A percentile compares a stretch with the other conserved stretches of the same genome.
phyloP scores from a whole-genome alignment of 1,284 basidiomycete genomes.

The Peniophora sp. region DNA sequence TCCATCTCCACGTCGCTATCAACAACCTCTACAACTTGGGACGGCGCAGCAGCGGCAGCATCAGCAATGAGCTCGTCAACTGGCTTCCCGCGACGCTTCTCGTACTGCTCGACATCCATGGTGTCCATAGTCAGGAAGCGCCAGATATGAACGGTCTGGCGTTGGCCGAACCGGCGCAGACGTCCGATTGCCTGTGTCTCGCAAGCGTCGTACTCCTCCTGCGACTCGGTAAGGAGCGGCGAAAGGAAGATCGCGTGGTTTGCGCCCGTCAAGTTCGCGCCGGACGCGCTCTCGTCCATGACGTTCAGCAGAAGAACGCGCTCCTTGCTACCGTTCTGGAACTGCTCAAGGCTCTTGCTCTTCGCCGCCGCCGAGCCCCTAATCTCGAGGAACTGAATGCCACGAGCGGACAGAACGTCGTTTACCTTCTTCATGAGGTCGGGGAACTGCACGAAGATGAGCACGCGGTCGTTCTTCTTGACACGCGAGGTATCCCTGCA shows the following conservation, averaged over 20 bases:
- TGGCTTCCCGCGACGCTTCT: slow-evolving; percentile 32
- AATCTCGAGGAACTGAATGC: slow-evolving; percentile 76
- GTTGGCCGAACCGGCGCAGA: slow-evolving; percentile 80
- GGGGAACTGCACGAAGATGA: slow-evolving; percentile 92
- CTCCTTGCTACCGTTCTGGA: slow-evolving; percentile 71
- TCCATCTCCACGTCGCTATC: background rate
- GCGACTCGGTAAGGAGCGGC: slow-evolving; percentile 71
- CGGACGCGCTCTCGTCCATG: slow-evolving; percentile 91
- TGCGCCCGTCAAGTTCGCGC: slow-evolving; percentile 86
- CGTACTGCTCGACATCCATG: slow-evolving; percentile 79
- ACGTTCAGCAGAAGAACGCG: slow-evolving; percentile 86
- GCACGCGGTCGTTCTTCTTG: slow-evolving; percentile 71
- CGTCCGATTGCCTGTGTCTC: slow-evolving; percentile 91
- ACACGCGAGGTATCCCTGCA: slow-evolving; percentile 46
- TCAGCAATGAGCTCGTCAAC: slow-evolving; percentile 9
- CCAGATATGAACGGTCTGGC: slow-evolving; percentile 74
- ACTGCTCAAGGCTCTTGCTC: slow-evolving; percentile 76
- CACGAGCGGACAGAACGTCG: slow-evolving; percentile 68
- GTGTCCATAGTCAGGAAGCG: slow-evolving; percentile 77
- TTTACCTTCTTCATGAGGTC: slow-evolving; percentile 88
- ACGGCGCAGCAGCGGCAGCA: background rate
- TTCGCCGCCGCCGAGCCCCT: slow-evolving; percentile 70
- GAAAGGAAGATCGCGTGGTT: slow-evolving; percentile 95
- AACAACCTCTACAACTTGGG: background rate
- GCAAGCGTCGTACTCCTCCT: slow-evolving; percentile 79